Evolutionary conservation across 2,329 filamentous ascomycete species (phyloP), one percentile per base, ranked within the genome.

Genomic region (Neonectria ditissima): DNA sequence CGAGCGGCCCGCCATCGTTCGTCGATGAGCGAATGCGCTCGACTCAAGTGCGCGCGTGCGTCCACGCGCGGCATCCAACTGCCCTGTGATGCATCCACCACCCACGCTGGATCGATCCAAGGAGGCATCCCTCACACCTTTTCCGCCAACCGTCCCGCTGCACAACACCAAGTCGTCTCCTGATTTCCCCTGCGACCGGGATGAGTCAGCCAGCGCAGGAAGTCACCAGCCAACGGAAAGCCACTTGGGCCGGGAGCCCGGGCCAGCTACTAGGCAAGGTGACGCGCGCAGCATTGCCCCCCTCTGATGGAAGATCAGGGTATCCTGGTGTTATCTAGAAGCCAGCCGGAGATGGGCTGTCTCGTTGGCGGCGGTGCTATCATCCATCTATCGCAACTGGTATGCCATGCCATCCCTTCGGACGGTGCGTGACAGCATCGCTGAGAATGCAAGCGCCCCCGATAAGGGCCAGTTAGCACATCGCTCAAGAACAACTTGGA

Each of bases 141-240:
- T 34, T 47, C 51, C 44, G 44, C 34, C 41, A 62, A 57, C 54
- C 51, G 28, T 5, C 32, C 32, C 13, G 16, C 44, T 5, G 26
- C 39, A 37, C 14, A 45, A 28, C 52, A 26, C 48, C 11, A 32
- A 37, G 6, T 37, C 14, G 5, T n/a, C 59, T 52, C 54, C 54
- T 48, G 30, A 53, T 58, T 39, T 47, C 13, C n/a, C 24, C 26
- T 37, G 26, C 16, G 34, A n/a, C 22, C 11, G 18, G 24, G 57
- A 61, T 61, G 44, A 61, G 52, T 61, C 51, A 61, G 58, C 45
- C 41, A 14, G 20, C 32, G 50, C 20, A 41, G 28, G 34, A 56
- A 18, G 47, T n/a, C 14, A 39, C n/a, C 47, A 39, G 14, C 50
- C 57, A 60, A 60, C 51, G 13, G 32, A 48, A 24, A 9, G 37